Conservation (phyloP, 257 asterid species). For the Jacaranda copaia region DNA sequence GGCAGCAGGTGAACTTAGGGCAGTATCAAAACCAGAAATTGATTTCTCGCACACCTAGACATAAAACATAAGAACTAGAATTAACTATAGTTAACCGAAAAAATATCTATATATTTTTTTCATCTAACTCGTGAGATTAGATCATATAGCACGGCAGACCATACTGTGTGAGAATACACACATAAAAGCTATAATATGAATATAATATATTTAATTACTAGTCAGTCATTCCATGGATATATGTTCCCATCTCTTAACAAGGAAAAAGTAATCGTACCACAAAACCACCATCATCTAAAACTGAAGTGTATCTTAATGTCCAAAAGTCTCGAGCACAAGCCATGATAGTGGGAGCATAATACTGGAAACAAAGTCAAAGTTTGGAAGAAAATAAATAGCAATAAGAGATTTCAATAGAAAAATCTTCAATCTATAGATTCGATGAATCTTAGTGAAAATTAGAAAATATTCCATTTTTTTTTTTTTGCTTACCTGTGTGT, state of each 20-base stretch:
- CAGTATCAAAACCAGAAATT: slow-evolving; percentile 44
- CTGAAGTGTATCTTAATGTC: slow-evolving; percentile 56
- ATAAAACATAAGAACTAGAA: slow-evolving; percentile 18
- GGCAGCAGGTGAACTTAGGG: slow-evolving; percentile 49
- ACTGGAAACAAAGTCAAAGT: slow-evolving; percentile 37
- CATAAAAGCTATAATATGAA: slow-evolving; percentile 9
- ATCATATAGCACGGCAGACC: slow-evolving; percentile 8
- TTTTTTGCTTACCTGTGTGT: slow-evolving; percentile 47
- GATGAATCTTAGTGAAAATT: slow-evolving; percentile 7
- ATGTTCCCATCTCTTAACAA: background rate
- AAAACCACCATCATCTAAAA: slow-evolving; percentile 51
- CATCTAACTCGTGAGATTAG: background rate
- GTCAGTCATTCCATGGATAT: background rate
- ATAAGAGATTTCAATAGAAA: slow-evolving; percentile 14
- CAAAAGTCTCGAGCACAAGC: slow-evolving; percentile 64
- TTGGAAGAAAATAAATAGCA: background rate
- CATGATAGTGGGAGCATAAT: slow-evolving; percentile 57
- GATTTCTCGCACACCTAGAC: slow-evolving; percentile 61
- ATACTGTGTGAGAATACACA: background rate
- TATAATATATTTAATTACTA: background rate
- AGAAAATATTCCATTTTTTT: background rate
- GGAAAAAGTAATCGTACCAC: slow-evolving; percentile 48
- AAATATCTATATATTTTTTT: background rate
- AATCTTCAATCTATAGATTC: slow-evolving; percentile 21
- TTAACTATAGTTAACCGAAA: background rate